Percentiles rank a stretch among this genome's conserved stretches.
These are phyloP conservation scores for Aspergillus neoniger DNA, from an alignment of 2,329 filamentous ascomycete genomes.

Conservation along the genomic window DNA sequence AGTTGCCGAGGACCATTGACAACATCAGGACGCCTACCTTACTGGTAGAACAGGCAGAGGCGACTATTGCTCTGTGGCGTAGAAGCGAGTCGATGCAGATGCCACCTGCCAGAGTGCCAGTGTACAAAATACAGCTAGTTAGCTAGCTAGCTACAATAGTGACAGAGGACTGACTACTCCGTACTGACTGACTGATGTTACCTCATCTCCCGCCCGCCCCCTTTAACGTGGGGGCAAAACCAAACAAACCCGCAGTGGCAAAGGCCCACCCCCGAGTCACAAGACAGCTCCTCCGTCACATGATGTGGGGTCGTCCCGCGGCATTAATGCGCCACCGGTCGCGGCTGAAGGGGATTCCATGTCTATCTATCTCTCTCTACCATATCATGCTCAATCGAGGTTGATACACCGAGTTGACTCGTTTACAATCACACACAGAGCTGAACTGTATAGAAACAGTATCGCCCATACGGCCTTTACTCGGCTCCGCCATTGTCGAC, in stretches of 20 bases:
- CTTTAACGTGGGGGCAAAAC: slow-evolving; percentile 8
- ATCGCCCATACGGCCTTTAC: neutral
- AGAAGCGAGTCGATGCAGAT: neutral
- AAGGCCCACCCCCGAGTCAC: slow-evolving; percentile 20
- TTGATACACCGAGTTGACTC: neutral
- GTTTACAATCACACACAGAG: neutral
- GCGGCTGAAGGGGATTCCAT: neutral
- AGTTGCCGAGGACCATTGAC: slow-evolving; percentile 15
- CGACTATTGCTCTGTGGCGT: slow-evolving; percentile 7
- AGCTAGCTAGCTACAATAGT: no score
- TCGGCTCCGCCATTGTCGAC: neutral
- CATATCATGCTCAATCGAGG: no score
- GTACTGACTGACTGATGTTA: neutral
- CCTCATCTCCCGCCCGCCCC: neutral
- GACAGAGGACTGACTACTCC: neutral
- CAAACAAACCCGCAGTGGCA: slow-evolving; percentile 2
- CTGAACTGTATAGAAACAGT: neutral
- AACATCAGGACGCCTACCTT: neutral
- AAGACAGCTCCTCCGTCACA: slow-evolving; percentile 25
- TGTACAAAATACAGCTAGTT: no score
- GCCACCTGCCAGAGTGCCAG: neutral
- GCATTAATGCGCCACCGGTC: slow-evolving; percentile 7
- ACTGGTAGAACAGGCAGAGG: neutral
- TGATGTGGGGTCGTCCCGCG: slow-evolving; percentile 24
- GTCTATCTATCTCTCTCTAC: neutral